These are phyloP conservation scores for Eutrema heterophyllum DNA, from an alignment of 345 rosid species.

Conservation along the genomic window DNA sequence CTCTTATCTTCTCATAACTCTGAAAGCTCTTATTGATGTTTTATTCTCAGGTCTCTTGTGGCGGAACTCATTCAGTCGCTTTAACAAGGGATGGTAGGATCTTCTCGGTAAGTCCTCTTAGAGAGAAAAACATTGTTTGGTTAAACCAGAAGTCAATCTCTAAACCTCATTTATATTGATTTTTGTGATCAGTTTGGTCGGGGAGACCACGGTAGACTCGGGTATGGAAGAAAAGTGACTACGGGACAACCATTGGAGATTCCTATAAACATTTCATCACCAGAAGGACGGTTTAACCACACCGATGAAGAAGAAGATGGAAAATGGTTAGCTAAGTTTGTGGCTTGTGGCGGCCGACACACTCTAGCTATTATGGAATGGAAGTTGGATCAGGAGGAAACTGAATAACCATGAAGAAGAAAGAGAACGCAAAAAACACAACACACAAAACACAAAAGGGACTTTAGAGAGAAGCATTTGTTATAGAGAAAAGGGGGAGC, in stretches of 20 bases:
- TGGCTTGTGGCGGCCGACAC: slow-evolving; percentile 95
- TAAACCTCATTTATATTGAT: background rate
- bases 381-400: slow-evolving; percentile 35
- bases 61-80: slow-evolving; percentile 98
- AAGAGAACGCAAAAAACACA: background rate
- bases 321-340: slow-evolving; percentile 67
- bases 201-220: slow-evolving; percentile 97
- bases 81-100: slow-evolving; percentile 78
- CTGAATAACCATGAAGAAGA: slow-evolving; percentile 11
- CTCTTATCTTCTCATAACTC: background rate
- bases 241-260: slow-evolving; percentile 94
- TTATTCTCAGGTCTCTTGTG: slow-evolving; percentile 77
- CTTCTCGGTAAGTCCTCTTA: slow-evolving; percentile 67
- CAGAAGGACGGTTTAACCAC: slow-evolving; percentile 28
- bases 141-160: background rate
- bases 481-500: slow-evolving; percentile 19
- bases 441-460: background rate
- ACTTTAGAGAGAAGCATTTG: background rate
- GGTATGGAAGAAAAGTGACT: slow-evolving; percentile 80
- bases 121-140: background rate
- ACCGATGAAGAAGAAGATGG: slow-evolving; percentile 52
- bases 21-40: background rate
- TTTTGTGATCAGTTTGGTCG: slow-evolving; percentile 68
- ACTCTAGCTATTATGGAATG: slow-evolving; percentile 84
- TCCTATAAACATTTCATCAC: slow-evolving; percentile 58